Conservation (phyloP, 805 yeast genomes). For the Hanseniaspora thailandica region DNA sequence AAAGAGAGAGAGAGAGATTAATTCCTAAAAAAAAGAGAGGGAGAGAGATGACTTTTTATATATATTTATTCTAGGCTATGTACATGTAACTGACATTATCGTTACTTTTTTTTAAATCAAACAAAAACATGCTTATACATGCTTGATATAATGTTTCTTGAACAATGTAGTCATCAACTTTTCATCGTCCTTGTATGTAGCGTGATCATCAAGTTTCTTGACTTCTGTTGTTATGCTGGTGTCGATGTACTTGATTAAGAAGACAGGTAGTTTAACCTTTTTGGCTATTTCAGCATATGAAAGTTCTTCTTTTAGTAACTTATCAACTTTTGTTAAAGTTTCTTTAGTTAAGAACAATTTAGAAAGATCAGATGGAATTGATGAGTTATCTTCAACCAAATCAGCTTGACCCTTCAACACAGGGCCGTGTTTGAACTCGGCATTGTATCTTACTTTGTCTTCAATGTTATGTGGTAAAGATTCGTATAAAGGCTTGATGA, state of each 20-base stretch:
- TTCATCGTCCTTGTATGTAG: not conserved
- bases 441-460: slow-evolving; percentile 20
- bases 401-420: slow-evolving; percentile 19
- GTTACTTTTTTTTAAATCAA: not conserved
- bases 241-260: not conserved
- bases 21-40: not conserved
- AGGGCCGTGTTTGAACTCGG: slow-evolving; percentile 35
- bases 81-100: not conserved
- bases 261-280: not conserved
- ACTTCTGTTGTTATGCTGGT: not conserved
- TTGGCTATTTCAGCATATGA: not conserved
- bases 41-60: not conserved
- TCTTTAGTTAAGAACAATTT: not conserved
- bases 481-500: slow-evolving; percentile 34
- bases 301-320: not conserved
- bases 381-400: not conserved
- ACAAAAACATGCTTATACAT: not conserved
- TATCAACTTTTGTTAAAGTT: not conserved
- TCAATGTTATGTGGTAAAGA: slow-evolving; percentile 23
- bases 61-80: no score
- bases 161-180: not conserved
- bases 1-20: no score
- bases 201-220: not conserved
- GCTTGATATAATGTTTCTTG: not conserved
- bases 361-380: not conserved